Evolutionary conservation across 164 flowering plant genomes (phyloP), one percentile per base, ranked within the genome.

Genomic region (Piper betle): DNA sequence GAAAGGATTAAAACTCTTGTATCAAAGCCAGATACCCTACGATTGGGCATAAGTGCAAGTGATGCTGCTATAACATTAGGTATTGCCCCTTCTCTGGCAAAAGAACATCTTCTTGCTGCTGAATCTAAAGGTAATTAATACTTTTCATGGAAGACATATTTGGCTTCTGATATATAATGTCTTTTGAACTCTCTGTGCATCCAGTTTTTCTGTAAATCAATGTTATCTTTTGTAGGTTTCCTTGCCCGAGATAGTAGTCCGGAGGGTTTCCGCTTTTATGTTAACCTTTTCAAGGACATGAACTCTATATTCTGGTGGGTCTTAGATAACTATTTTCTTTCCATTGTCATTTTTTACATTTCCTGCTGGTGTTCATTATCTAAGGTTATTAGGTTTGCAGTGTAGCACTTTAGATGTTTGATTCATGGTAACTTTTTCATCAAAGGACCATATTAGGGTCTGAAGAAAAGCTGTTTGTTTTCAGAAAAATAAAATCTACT

Each of bases 61-160:
- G 98, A 93, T 76, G 97, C 97, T 69, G 96, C 98, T 68, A 84
- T 73, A 76, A 79, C 86, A 57, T 77, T 89, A 52, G 97, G 91
- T 40, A 81, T 93, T 77, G 98, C 98, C 64, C 98, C 98, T 55
- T 91, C 33, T 3, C 76, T 93, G 85, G 98, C 97, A 18, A 89
- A 89, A 80, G 99, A 93, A 74, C 96, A 93, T 72, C 96, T 90
- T 66, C 75, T 93, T 40, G 74, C 80, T 69, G 96, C 97, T 65
- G 99, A 93, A 78, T 79, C 82, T 78, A 85, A 75, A 84, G 99
- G 99, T 82, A 72, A 56, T 37, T 13, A 55, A 15, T 33, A 55
- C 25, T 10, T 25, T 19, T 25, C 59, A 59, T 56, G 9, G 15
- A 39, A 42, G 8, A 11, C 46, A 10, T 55, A 33, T 18, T 20